Percentiles rank a stretch among this genome's conserved stretches.
Conservation (phyloP, 306 rosid genomes). For the Vigna radiata region DNA sequence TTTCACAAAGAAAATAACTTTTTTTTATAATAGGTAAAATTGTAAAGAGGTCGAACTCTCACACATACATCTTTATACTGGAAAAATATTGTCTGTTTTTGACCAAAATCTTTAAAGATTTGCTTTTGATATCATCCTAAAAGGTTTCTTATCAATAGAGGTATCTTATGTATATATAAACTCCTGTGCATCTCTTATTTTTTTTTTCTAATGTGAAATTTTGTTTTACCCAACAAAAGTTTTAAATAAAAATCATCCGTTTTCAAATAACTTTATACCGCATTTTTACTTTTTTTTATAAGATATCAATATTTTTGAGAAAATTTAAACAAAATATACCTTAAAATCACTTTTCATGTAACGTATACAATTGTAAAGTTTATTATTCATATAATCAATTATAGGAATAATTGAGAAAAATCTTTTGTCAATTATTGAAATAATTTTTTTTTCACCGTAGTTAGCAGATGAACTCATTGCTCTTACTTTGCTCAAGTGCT, state of each 20-base stretch:
- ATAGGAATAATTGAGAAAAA: neutral
- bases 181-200: too few species aligned
- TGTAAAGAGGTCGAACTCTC: too few species aligned
- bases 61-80: too few species aligned
- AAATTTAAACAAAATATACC: neutral
- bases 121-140: too few species aligned
- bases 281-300: neutral
- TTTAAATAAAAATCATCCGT: neutral
- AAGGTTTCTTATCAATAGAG: too few species aligned
- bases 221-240: too few species aligned
- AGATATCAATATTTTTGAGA: neutral
- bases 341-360: neutral
- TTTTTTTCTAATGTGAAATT: too few species aligned
- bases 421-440: slow-evolving; percentile 9
- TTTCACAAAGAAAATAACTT: neutral
- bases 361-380: neutral
- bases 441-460: neutral
- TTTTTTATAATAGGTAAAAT: neutral
- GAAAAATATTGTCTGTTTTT: too few species aligned
- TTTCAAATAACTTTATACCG: neutral
- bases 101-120: too few species aligned
- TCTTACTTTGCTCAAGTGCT: slow-evolving; percentile 5
- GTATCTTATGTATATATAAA: too few species aligned
- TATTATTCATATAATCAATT: neutral
- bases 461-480: slow-evolving; percentile 17